Percentiles rank a stretch among this genome's conserved stretches.
phyloP scores from a whole-genome alignment of 2,329 filamentous ascomycete species.

The Fusarium albidum region DNA sequence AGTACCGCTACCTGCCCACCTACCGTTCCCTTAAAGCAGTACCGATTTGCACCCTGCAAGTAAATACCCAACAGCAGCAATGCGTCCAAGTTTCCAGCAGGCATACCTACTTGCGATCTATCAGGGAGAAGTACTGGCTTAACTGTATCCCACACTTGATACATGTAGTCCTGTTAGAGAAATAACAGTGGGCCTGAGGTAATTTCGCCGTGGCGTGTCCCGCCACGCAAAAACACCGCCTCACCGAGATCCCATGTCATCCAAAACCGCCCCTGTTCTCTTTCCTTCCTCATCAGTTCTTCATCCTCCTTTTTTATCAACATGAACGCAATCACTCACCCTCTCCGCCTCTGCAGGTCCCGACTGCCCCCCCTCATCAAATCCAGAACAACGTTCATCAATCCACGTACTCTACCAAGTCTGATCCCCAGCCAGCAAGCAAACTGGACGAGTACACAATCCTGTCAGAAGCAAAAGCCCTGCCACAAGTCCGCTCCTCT shows the following conservation, averaged over 20 bases:
- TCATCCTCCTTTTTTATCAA: neutral
- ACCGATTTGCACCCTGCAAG: no score
- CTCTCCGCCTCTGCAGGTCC: neutral
- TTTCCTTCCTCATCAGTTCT: neutral
- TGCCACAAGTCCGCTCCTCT: neutral
- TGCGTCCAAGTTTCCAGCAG: no score
- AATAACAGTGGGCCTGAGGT: constrained; percentile 7
- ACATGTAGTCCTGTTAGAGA: no score
- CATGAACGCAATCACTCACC: neutral
- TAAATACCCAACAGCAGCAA: no score
- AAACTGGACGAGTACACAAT: constrained; percentile 21
- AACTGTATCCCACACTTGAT: no score
- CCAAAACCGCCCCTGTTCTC: neutral
- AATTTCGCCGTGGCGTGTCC: constrained; percentile 2
- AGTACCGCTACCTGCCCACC: no score
- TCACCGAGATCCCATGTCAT: neutral
- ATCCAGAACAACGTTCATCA: neutral
- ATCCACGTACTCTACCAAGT: no score
- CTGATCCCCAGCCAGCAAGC: constrained; percentile 1
- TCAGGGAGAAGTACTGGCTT: no score
- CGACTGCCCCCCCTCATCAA: neutral
- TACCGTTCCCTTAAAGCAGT: no score
- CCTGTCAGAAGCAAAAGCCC: constrained; percentile 11
- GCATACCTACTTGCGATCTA: no score
- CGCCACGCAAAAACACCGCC: neutral